These are phyloP conservation scores for Nakazawaea ernobii DNA, from an alignment of 805 yeast genomes.

Conservation along the genomic window DNA sequence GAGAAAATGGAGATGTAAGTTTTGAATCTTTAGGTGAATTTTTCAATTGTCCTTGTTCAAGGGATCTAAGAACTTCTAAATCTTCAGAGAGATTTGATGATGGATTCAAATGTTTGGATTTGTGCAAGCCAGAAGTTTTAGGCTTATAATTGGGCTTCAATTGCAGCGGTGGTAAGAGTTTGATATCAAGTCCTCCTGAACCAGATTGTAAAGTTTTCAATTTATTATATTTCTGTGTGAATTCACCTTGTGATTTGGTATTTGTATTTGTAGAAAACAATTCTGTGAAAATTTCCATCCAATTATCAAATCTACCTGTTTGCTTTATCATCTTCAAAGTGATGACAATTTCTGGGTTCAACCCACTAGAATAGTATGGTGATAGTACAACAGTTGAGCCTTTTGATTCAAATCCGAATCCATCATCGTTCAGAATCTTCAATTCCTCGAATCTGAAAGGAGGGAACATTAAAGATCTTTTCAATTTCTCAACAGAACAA, in stretches of 20 bases:
- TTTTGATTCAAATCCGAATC: background rate
- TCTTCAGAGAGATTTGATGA: background rate
- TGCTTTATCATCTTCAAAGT: background rate
- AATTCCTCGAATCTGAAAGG: conserved; percentile 25
- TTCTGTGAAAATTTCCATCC: conserved; percentile 3
- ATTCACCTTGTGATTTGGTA: background rate
- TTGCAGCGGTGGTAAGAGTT: background rate
- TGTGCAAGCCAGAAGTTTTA: background rate
- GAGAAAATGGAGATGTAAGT: too few species aligned
- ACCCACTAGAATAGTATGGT: background rate
- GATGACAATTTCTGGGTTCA: conserved; percentile 1
- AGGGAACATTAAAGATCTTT: conserved; percentile 27
- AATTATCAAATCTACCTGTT: background rate
- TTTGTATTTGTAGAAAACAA: background rate
- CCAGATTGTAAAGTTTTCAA: background rate
- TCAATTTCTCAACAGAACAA: conserved; percentile 23
- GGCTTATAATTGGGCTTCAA: background rate
- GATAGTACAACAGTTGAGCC: background rate
- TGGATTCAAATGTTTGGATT: conserved; percentile 2
- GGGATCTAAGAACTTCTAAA: background rate
- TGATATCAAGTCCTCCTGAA: conserved; percentile 4
- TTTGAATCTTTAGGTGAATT: too few species aligned
- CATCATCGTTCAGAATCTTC: conserved; percentile 13
- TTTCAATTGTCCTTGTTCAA: background rate
- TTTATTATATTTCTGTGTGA: background rate